Percentiles rank a stretch among this genome's conserved stretches.
Evolutionary conservation across 495 filamentous ascomycete genomes (phyloP).

Genomic region (Penicillium alfredii): DNA sequence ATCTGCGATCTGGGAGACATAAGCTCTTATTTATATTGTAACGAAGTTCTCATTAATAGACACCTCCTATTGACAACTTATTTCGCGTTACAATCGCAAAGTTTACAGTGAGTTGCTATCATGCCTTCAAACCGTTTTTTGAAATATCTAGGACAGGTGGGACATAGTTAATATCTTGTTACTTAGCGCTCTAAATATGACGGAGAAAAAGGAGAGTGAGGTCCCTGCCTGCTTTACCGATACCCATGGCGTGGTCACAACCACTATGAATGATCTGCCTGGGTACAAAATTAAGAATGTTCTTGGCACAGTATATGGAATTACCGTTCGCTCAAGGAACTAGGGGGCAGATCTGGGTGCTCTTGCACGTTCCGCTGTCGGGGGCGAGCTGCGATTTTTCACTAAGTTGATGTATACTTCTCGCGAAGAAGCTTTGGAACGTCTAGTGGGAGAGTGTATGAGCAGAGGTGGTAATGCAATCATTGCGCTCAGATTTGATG

Average conservation of each 20-base stretch:
- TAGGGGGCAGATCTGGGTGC: conserved; percentile 40
- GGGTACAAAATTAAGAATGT: conserved; percentile 51
- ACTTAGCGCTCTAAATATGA: background rate
- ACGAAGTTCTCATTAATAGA: background rate
- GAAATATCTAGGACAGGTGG: background rate
- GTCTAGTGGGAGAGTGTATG: conserved; percentile 52
- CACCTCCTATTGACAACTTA: background rate
- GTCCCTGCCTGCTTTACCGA: conserved; percentile 49
- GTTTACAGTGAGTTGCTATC: background rate
- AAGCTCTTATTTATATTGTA: background rate
- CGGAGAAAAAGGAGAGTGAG: conserved; percentile 9
- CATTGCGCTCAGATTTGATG: conserved; percentile 52
- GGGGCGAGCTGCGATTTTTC: conserved; percentile 53
- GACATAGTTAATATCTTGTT: background rate
- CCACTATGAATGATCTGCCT: conserved; percentile 48
- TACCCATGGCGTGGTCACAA: conserved; percentile 52
- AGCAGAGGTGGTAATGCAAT: conserved; percentile 54
- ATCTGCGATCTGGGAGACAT: background rate
- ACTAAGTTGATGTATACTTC: conserved; percentile 52
- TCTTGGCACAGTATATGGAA: conserved; percentile 54
- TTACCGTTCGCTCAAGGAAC: conserved; percentile 54
- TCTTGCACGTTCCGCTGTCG: conserved; percentile 46
- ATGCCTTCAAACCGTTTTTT: background rate
- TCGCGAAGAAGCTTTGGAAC: conserved; percentile 49
- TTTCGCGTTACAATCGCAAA: background rate